These are phyloP conservation scores for Parastagonospora nodorum DNA, from an alignment of 2,329 filamentous ascomycete genomes.

Conservation along the genomic window DNA sequence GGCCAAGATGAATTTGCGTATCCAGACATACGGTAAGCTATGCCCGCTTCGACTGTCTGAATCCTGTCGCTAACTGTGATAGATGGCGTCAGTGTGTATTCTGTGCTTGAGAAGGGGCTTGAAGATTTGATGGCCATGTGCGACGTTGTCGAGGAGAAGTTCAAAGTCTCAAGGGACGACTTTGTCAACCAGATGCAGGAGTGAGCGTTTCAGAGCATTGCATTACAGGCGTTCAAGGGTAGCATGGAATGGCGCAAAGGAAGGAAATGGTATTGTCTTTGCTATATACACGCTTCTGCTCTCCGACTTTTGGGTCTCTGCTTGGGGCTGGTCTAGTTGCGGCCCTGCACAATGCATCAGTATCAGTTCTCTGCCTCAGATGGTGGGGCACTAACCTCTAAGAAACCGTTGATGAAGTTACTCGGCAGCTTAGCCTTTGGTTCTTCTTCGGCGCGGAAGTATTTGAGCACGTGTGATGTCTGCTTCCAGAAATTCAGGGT, in stretches of 20 bases:
- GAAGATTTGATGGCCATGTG: conserved; percentile 88
- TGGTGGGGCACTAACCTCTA: conserved; percentile 70
- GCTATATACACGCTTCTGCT: conserved; percentile 39
- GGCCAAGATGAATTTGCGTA: conserved; percentile 93
- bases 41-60: neutral
- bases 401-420: conserved; percentile 92
- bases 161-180: conserved; percentile 69
- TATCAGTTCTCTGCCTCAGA: neutral
- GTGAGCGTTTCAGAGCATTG: conserved; percentile 17
- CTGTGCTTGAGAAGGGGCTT: conserved; percentile 88
- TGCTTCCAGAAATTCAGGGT: conserved; percentile 99
- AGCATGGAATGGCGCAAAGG: conserved; percentile 30
- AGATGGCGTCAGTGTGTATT: conserved; percentile 81
- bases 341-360: conserved; percentile 37
- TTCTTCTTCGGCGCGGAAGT: conserved; percentile 88
- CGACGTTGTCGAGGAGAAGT: conserved; percentile 92
- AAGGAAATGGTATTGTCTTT: conserved; percentile 44
- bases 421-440: conserved; percentile 76
- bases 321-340: conserved; percentile 35
- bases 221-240: conserved; percentile 41
- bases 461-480: conserved; percentile 91
- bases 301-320: conserved; percentile 1
- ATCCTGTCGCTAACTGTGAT: neutral
- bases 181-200: conserved; percentile 54
- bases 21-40: conserved; percentile 86